Evolutionary conservation across 2,329 filamentous ascomycete genomes (phyloP).

Genomic region (Nannizziopsis barbatae): DNA sequence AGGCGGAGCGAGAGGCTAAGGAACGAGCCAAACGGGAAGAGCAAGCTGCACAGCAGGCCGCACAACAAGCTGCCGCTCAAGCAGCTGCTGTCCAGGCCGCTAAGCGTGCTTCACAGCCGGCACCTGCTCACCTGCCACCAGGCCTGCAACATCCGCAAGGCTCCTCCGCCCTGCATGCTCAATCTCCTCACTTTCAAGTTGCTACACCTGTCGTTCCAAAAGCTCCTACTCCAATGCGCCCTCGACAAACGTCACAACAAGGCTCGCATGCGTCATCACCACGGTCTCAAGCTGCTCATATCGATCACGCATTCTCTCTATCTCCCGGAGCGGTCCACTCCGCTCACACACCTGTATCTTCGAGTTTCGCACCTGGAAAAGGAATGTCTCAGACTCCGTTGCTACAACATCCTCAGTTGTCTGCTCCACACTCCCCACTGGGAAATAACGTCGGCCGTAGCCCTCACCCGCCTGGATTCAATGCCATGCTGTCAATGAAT

Average conservation of each 20-base stretch:
- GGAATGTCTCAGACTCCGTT: constrained; percentile 40
- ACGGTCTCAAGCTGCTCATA: constrained; percentile 37
- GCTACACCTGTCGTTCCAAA: constrained; percentile 76
- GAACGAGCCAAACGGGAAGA: constrained; percentile 39
- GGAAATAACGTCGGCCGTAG: constrained; percentile 48
- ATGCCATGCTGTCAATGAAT: constrained; percentile 45
- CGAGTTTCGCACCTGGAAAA: constrained; percentile 54
- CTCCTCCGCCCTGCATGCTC: constrained; percentile 41
- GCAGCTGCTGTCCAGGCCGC: constrained; percentile 17
- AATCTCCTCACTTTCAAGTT: constrained; percentile 65
- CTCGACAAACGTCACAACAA: constrained; percentile 69
- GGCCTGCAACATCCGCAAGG: constrained; percentile 45
- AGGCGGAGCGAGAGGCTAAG: constrained; percentile 37
- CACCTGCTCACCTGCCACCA: constrained; percentile 44
- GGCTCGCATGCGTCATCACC: constrained; percentile 59
- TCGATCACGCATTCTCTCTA: constrained; percentile 46
- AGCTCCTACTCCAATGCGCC: constrained; percentile 64
- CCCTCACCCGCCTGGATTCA: constrained; percentile 42
- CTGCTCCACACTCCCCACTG: constrained; percentile 54
- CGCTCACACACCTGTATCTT: constrained; percentile 53
- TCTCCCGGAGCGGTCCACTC: constrained; percentile 53
- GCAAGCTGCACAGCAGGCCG: constrained; percentile 25
- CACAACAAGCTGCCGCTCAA: constrained; percentile 19
- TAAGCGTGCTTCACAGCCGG: constrained; percentile 50
- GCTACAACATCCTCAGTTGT: constrained; percentile 48